Evolutionary conservation across 495 filamentous ascomycete genomes (phyloP).

Genomic region (Penicillium pulvis): DNA sequence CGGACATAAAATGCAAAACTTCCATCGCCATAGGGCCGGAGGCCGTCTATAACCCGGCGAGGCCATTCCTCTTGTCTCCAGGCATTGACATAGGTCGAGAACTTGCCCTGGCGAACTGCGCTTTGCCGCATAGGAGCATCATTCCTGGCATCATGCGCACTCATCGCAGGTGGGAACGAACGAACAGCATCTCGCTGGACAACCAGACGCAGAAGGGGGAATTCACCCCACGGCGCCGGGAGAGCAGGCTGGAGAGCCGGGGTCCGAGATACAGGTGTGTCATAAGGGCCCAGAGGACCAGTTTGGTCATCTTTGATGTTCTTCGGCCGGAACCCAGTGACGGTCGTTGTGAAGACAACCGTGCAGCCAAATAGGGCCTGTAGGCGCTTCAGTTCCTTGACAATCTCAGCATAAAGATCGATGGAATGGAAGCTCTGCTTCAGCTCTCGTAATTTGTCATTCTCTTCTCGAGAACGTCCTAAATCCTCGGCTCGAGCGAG

Average conservation of each 20-base stretch:
- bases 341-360: slow-evolving; percentile 41
- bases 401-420: slow-evolving; percentile 39
- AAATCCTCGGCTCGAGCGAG: slow-evolving; percentile 43
- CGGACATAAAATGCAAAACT: slow-evolving; percentile 34
- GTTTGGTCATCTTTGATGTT: slow-evolving; percentile 42
- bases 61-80: slow-evolving; percentile 50
- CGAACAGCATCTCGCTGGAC: slow-evolving; percentile 46
- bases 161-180: slow-evolving; percentile 56
- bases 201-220: slow-evolving; percentile 49
- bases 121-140: slow-evolving; percentile 51
- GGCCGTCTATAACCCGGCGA: slow-evolving; percentile 32
- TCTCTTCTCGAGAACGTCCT: slow-evolving; percentile 32
- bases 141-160: slow-evolving; percentile 54
- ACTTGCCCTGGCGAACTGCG: slow-evolving; percentile 41
- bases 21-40: slow-evolving; percentile 33
- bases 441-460: slow-evolving; percentile 31
- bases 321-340: slow-evolving; percentile 28
- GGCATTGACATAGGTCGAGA: slow-evolving; percentile 48
- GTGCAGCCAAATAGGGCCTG: slow-evolving; percentile 41
- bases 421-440: slow-evolving; percentile 36
- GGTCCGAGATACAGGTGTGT: slow-evolving; percentile 35
- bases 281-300: slow-evolving; percentile 33
- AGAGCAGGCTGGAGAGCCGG: slow-evolving; percentile 45
- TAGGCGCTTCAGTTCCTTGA: slow-evolving; percentile 36
- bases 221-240: slow-evolving; percentile 49